A percentile compares a stretch with the other conserved stretches of the same genome.
phyloP scores from a whole-genome alignment of 352 stramenopile species.

The Phytophthora citricola region DNA sequence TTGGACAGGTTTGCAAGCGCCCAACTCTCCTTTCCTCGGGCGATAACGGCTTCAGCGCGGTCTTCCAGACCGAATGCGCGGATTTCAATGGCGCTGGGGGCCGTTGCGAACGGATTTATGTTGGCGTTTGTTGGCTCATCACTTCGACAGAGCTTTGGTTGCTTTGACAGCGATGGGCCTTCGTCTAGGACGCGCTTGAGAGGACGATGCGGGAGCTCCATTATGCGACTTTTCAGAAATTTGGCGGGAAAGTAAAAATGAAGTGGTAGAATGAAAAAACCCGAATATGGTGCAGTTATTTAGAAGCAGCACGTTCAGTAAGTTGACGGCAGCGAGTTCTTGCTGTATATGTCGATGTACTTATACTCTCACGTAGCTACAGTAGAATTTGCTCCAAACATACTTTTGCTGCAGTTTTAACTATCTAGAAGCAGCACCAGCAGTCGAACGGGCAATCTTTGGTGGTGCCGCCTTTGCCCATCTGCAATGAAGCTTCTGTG shows the following conservation, averaged over 20 bases:
- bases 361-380: too few relatives aligned
- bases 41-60: conserved; percentile 76
- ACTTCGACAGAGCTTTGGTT: conserved; percentile 1
- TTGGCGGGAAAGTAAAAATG: conserved; percentile 17
- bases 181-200: conserved; percentile 31
- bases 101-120: conserved; percentile 11
- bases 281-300: conserved; percentile 10
- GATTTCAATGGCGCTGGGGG: conserved; percentile 55
- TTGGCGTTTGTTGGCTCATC: not conserved
- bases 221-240: conserved; percentile 14
- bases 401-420: not conserved
- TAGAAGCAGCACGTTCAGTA: conserved; percentile 62
- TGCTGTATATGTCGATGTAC: too few relatives aligned
- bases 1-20: conserved; percentile 66
- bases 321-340: too few relatives aligned
- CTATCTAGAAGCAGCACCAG: conserved; percentile 88
- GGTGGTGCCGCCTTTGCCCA: conserved; percentile 84
- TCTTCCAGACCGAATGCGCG: conserved; percentile 80
- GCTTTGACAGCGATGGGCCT: conserved; percentile 5
- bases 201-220: conserved; percentile 5
- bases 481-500: conserved; percentile 81
- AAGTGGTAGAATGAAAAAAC: conserved; percentile 18
- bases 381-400: too few relatives aligned
- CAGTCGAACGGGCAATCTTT: conserved; percentile 91
- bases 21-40: conserved; percentile 52